A percentile compares a stretch with the other conserved stretches of the same genome.
These are phyloP conservation scores for Sphaerulina populicola DNA, from an alignment of 2,329 filamentous ascomycete species.

Conservation along the genomic window DNA sequence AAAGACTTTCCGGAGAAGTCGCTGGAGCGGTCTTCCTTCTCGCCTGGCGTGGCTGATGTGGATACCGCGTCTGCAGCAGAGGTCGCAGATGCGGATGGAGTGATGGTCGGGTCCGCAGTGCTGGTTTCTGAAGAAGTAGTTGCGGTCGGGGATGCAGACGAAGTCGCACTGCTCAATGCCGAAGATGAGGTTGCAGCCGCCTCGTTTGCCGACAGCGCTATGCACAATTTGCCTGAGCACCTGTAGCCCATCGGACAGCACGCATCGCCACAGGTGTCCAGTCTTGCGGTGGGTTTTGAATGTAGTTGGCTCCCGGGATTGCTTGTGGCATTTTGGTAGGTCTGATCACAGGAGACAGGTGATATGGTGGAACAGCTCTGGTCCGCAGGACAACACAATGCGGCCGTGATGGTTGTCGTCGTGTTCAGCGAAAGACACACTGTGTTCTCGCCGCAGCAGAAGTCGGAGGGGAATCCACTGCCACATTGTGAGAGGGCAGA, in stretches of 20 bases:
- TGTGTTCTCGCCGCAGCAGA: conserved; percentile 54
- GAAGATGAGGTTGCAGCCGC: conserved; percentile 8
- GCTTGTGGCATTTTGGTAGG: conserved; percentile 50
- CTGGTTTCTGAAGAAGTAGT: conserved; percentile 2
- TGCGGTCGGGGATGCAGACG: background rate
- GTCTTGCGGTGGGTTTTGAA: conserved; percentile 51
- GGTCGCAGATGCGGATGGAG: conserved; percentile 39
- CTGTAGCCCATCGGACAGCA: conserved; percentile 69
- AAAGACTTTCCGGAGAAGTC: conserved; percentile 30
- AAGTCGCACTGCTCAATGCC: conserved; percentile 1
- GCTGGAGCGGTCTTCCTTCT: conserved; percentile 7
- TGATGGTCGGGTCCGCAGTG: conserved; percentile 2
- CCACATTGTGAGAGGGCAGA: conserved; percentile 47
- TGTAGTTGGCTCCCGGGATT: conserved; percentile 56
- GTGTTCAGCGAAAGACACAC: conserved; percentile 51
- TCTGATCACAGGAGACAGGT: conserved; percentile 57
- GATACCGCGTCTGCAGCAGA: conserved; percentile 6
- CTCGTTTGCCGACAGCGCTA: conserved; percentile 27
- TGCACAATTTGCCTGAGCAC: conserved; percentile 55
- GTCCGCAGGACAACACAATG: conserved; percentile 60
- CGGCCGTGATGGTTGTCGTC: conserved; percentile 59
- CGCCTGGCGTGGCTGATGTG: conserved; percentile 4
- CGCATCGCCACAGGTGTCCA: conserved; percentile 50
- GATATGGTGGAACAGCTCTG: conserved; percentile 52
- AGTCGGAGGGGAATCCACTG: conserved; percentile 50